Percentiles rank a stretch among this genome's conserved stretches.
phyloP scores from a whole-genome alignment of 129 eudicot genomes.

The Tagetes erecta region DNA sequence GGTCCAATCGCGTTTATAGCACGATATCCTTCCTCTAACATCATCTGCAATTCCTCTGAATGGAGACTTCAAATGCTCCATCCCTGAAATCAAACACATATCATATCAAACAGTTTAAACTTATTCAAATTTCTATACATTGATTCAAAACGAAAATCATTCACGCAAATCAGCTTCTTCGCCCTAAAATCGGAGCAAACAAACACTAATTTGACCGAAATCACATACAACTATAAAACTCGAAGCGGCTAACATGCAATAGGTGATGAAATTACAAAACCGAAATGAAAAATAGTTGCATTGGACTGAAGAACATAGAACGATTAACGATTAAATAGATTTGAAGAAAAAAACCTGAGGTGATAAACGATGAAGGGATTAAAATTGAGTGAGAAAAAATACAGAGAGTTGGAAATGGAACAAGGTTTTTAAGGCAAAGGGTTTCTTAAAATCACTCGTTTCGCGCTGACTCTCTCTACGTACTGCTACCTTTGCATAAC shows the following conservation, averaged over 20 bases:
- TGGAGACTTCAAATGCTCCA: slow-evolving; percentile 52
- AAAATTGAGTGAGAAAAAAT: neutral
- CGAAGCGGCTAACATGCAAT: slow-evolving; percentile 5
- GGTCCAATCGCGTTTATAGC: slow-evolving; percentile 65
- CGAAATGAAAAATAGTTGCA: neutral
- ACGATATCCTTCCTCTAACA: slow-evolving; percentile 46
- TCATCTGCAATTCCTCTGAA: slow-evolving; percentile 51
- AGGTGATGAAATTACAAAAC: neutral
- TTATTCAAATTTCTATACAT: neutral
- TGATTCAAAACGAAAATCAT: neutral
- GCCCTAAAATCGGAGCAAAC: neutral
- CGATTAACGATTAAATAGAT: neutral
- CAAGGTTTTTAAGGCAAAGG: slow-evolving; percentile 5
- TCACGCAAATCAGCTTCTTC: neutral
- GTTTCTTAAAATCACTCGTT: slow-evolving; percentile 9
- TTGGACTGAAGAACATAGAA: neutral
- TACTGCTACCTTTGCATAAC: neutral
- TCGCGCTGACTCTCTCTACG: slow-evolving; percentile 15
- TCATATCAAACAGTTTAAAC: neutral
- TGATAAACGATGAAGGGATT: neutral
- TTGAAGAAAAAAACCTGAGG: slow-evolving; percentile 19
- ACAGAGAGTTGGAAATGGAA: neutral
- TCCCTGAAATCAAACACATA: slow-evolving; percentile 21
- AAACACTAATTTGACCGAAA: neutral
- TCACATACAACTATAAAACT: neutral